Base-by-base conservation (phyloP, 106 monocot genomes). In the Dendrobium chrysotoxum region DNA sequence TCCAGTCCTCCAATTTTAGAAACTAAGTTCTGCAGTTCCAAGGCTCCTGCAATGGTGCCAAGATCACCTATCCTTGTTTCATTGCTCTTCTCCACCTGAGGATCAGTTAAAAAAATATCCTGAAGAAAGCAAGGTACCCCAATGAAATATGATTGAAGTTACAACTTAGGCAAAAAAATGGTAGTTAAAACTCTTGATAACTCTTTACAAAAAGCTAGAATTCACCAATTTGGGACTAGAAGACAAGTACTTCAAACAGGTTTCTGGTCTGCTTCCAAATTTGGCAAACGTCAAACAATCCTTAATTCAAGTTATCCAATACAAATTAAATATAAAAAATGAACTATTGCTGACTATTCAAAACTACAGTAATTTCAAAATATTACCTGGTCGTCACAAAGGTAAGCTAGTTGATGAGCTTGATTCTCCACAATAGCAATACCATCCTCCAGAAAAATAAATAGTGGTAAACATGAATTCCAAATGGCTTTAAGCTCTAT, bases 1-100 rank as follows among this genome's bases (percentile, higher is more conserved):
- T 86, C 82, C 75, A 97, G 87, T 54, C 42, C 79, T 86, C 89
- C 86, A 10, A 94, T 73, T 78, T 85, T 90, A 40, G 77, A 50
- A 61, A 82, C 55, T 81, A 92, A 84, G 35, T 86, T 85, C 74
- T 89, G 87, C 80, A 93, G 80, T 50, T 86, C 87, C 23, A 87
- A 38, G 76, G 80, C 28, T 68, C 85, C 88, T 53, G 78, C 40
- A 0, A 44, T 23, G 2, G 75, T 21, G 21, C 12, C 7, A 23
- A 40, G 50, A 50, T 47, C 76, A 46, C 47, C 20, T 28, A 11
- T 50, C 4, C 23, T 76, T 47, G 76, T 76, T 76, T 76, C 47
- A 25, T 47, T 25, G 8, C 4, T 42, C 15, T 2, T 42, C 44
- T 76, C 15, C 23, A 47, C 76, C 40, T 47, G 46, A 47, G 4